Percentiles rank a stretch among this genome's conserved stretches.
Conservation (phyloP, 2,329 filamentous ascomycete species). For the Chaetomiaceae sp. region DNA sequence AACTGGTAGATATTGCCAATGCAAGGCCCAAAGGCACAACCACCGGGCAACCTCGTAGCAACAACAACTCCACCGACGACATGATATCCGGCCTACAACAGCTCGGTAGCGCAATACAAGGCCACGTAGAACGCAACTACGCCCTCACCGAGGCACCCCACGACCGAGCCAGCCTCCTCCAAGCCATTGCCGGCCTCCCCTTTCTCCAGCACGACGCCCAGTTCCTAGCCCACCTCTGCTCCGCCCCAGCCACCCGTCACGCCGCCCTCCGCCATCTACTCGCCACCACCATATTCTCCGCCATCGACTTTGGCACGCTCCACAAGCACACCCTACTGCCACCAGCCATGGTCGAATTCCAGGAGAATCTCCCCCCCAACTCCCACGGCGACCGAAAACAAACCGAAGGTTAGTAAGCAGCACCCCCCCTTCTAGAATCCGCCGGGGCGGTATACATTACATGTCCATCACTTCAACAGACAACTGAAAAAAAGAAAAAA, state of each 20-base stretch:
- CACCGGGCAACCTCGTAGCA: too few species aligned
- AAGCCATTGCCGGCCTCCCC: neutral
- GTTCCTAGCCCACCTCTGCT: neutral
- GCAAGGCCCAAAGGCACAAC: too few species aligned
- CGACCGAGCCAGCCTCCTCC: neutral
- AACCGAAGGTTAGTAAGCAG: neutral
- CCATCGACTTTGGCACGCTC: neutral
- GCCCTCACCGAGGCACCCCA: neutral
- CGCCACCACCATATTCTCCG: neutral
- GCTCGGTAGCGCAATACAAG: neutral
- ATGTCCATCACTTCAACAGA: too few species aligned
- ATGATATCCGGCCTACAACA: neutral
- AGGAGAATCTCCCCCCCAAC: neutral
- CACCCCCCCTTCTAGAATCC: too few species aligned
- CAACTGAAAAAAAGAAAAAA: too few species aligned
- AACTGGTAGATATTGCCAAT: neutral
- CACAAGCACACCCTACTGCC: neutral
- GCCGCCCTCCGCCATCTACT: neutral
- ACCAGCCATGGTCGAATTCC: neutral
- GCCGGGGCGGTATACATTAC: too few species aligned
- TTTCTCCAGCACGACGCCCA: conserved; percentile 1
- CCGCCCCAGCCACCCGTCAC: neutral
- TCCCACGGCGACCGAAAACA: neutral
- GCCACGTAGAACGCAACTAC: neutral
- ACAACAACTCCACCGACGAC: neutral